Evolutionary conservation across 108 stramenopile genomes (phyloP), one percentile per base, ranked within the genome.

Genomic region (Cyclotella choctawhatcheeana): DNA sequence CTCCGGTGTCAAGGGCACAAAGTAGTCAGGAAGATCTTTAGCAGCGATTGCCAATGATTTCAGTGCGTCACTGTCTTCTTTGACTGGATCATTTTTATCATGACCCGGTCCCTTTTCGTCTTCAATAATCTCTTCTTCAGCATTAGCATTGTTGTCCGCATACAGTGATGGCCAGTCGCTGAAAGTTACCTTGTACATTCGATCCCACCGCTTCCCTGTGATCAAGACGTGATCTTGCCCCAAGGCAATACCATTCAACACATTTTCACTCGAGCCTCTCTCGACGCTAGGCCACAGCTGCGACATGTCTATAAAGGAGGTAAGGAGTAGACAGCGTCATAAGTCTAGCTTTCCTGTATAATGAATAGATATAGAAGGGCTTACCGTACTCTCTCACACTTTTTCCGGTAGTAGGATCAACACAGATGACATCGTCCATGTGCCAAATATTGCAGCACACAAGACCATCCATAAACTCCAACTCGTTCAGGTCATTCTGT

Each of bases 361-460:
- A 4, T 61, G 13, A 29, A 37, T 61, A 58, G 5, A 29, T 20
- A 20, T 44, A 70, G 31, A 5, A 33, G 44, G 12, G 33, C 90
- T 66, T 83, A 91, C 90, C 88, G 74, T 93, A 95, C 72, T 92
- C 94, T 62, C 87, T 90, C 22, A 86, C 87, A 20, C 87, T 85
- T 25, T 74, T 61, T 12, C 94, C 94, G 37, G 87, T 87, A 17
- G 31, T 66, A n/a, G 91, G 92, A 83, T 95, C 73, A 25, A 93
- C 91, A 12, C 91, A 90, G 14, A 95, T 74, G 22, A 95, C 76
- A 0, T 84, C 82, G 67, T 95, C 92, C 33, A 75, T 52, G 55
- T 81, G 87, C 94, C 94, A 95, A 48, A 95, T 86, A 72, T 95
- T 95, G 33, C 89, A 90, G 22, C 92, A 72, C 1, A 95, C 84